A percentile compares a stretch with the other conserved stretches of the same genome.
Conservation (phyloP, 257 asterid species). For the Gynochthodes officinalis region DNA sequence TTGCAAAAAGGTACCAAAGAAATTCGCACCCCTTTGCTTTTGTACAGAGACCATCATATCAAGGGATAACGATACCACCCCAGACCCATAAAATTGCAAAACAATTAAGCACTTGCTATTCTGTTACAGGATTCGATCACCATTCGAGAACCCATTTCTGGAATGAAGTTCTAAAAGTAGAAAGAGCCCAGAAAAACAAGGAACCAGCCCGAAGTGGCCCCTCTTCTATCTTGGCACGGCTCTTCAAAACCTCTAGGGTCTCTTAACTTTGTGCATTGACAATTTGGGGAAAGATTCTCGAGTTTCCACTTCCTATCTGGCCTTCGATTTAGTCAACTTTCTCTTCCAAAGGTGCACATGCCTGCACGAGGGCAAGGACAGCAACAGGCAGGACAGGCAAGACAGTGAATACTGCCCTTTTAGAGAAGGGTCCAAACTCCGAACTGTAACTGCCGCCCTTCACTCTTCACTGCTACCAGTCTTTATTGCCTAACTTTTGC, state of each 20-base stretch:
- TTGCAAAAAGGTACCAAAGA: background rate
- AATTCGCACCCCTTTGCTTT: background rate
- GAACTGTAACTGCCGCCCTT: too few species aligned
- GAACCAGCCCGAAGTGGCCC: constrained; percentile 6
- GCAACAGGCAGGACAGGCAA: background rate
- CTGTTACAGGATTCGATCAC: too few species aligned
- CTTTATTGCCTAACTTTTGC: too few species aligned
- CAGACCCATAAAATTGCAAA: background rate
- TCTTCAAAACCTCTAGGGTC: constrained; percentile 2
- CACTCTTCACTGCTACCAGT: too few species aligned
- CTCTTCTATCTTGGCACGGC: constrained; percentile 4
- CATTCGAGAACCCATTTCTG: background rate
- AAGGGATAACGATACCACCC: background rate
- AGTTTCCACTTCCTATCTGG: background rate
- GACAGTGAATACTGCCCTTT: background rate
- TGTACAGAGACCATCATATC: too few species aligned
- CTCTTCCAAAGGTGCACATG: background rate
- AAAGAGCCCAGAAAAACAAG: background rate
- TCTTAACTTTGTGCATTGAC: background rate
- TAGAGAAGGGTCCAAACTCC: constrained; percentile 9
- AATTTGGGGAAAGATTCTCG: constrained; percentile 4
- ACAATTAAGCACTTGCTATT: background rate
- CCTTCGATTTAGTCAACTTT: constrained; percentile 1
- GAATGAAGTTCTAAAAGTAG: background rate
- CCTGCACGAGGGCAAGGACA: background rate